A percentile compares a stretch with the other conserved stretches of the same genome.
Conservation (phyloP, 108 stramenopile species). For the Discostella stelligeroides region DNA sequence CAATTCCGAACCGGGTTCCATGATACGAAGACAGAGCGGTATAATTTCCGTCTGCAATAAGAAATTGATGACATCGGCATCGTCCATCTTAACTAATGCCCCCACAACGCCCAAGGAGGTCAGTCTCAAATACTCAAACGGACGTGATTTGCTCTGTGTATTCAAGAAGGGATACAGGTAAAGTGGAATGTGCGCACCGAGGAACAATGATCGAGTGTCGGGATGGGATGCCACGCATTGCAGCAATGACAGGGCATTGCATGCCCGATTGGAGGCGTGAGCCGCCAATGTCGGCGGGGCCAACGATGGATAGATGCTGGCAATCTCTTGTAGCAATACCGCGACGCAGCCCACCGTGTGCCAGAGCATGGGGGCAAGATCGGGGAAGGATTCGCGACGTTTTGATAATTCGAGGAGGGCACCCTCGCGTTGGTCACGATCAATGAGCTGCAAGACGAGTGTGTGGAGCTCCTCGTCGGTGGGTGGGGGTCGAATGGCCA, state of each 20-base stretch:
- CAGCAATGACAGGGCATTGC: slow-evolving; percentile 97
- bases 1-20: slow-evolving; percentile 96
- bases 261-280: slow-evolving; percentile 95
- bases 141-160: slow-evolving; percentile 93
- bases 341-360: slow-evolving; percentile 81
- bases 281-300: slow-evolving; percentile 97
- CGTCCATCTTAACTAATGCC: slow-evolving; percentile 99
- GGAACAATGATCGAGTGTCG: slow-evolving; percentile 93
- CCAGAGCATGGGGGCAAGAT: slow-evolving; percentile 94
- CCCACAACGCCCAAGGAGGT: slow-evolving; percentile 98
- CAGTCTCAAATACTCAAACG: slow-evolving; percentile 97
- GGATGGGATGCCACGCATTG: slow-evolving; percentile 99
- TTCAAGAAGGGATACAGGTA: slow-evolving; percentile 99
- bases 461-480: slow-evolving; percentile 85
- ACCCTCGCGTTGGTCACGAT: slow-evolving; percentile 88
- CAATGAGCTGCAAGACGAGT: slow-evolving; percentile 74
- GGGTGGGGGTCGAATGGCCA: slow-evolving; percentile 1
- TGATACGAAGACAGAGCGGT: slow-evolving; percentile 79
- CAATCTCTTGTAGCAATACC: slow-evolving; percentile 97
- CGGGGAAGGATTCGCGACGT: slow-evolving; percentile 94
- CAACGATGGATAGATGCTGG: slow-evolving; percentile 96
- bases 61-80: slow-evolving; percentile 96
- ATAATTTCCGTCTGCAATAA: slow-evolving; percentile 95
- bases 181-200: slow-evolving; percentile 95
- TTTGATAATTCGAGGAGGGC: slow-evolving; percentile 97